Evolutionary conservation across 2,329 filamentous ascomycete genomes (phyloP).

Genomic region (Colletotrichum limetticola): DNA sequence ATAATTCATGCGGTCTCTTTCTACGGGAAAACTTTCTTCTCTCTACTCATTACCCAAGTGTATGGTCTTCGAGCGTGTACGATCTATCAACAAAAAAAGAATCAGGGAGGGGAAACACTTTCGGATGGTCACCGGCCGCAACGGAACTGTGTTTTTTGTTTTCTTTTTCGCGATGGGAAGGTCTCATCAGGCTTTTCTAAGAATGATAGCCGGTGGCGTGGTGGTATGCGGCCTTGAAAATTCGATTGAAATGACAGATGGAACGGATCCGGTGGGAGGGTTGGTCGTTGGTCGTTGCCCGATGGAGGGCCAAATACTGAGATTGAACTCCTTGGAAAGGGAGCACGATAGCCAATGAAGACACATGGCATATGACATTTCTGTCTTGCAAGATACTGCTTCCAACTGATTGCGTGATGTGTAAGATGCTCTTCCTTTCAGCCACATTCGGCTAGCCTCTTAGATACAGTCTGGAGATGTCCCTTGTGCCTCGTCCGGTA

Average conservation of each 20-base stretch:
- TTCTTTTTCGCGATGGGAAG: conserved; percentile 35
- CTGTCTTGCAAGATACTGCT: neutral
- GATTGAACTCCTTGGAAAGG: conserved; percentile 37
- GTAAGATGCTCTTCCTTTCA: neutral
- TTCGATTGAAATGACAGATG: conserved; percentile 31
- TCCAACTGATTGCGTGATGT: neutral
- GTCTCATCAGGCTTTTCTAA: conserved; percentile 33
- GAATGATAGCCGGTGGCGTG: conserved; percentile 32
- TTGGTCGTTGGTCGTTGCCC: conserved; percentile 34
- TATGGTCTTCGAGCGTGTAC: conserved; percentile 38
- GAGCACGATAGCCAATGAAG: conserved; percentile 33
- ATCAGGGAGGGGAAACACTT: conserved; percentile 37
- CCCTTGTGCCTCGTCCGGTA: rapidly evolving
- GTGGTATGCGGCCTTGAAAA: conserved; percentile 34
- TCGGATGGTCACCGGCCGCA: conserved; percentile 35
- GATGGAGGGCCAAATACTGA: conserved; percentile 34
- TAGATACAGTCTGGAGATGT: no score
- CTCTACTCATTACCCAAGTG: conserved; percentile 36
- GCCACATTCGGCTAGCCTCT: no score
- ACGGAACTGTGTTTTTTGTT: conserved; percentile 37
- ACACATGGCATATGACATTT: conserved; percentile 22
- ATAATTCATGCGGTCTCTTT: conserved; percentile 34
- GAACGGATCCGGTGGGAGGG: conserved; percentile 27
- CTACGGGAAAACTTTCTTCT: conserved; percentile 32
- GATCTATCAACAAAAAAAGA: conserved; percentile 36